Evolutionary conservation across 2,329 filamentous ascomycete species (phyloP).

Genomic region (Trichoderma asperellum): DNA sequence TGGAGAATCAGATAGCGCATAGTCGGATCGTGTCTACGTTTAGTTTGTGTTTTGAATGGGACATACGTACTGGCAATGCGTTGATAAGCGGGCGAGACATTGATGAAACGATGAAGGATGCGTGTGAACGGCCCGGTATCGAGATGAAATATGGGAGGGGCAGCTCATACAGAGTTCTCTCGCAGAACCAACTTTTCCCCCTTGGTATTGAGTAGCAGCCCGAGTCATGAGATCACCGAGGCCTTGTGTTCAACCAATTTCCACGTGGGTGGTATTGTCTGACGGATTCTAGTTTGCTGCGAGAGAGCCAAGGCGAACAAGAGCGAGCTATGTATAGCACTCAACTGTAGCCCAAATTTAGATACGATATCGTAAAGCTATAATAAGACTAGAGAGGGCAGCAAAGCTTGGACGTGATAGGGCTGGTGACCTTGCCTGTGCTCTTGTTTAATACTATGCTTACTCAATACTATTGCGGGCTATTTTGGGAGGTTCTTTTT

Average conservation of each 20-base stretch:
- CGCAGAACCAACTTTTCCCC: not conserved
- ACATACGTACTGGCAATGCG: not conserved
- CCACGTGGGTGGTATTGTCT: not conserved
- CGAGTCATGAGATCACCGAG: not conserved
- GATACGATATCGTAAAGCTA: not conserved
- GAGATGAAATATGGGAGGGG: not conserved
- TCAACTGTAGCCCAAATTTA: slow-evolving; percentile 1
- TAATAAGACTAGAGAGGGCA: not conserved
- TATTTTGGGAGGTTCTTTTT: not conserved
- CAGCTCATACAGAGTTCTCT: not conserved
- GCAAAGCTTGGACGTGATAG: slow-evolving; percentile 1
- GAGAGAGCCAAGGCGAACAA: not conserved
- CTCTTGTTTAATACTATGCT: slow-evolving; percentile 2
- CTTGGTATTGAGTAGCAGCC: not conserved
- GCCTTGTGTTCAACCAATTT: not conserved
- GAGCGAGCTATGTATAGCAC: not conserved
- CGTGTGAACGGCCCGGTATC: slow-evolving; percentile 3
- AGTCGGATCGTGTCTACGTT: not conserved
- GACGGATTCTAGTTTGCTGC: not conserved
- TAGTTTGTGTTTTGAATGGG: not conserved
- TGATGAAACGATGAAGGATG: slow-evolving; percentile 17
- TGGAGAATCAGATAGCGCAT: not conserved
- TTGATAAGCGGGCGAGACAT: slow-evolving; percentile 8
- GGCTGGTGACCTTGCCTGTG: slow-evolving; percentile 3
- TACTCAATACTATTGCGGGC: not conserved